Conservation (phyloP, 805 yeast genomes). For the Wickerhamomyces kurtzmanii region DNA sequence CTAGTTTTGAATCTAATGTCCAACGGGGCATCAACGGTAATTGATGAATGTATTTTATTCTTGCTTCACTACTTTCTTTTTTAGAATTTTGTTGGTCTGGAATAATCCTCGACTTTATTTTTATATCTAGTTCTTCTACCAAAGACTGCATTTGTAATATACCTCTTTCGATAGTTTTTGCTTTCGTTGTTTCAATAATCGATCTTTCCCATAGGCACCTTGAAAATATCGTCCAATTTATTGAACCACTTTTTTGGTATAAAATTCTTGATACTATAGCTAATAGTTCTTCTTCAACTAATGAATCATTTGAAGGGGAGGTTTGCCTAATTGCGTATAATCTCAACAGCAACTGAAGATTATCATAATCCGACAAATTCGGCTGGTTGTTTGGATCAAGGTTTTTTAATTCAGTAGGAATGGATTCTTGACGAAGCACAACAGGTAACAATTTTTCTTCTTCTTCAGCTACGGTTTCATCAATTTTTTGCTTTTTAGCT, state of each 20-base stretch:
- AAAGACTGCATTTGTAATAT: slow-evolving; percentile 85
- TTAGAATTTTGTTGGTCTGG: slow-evolving; percentile 29
- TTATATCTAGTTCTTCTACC: slow-evolving; percentile 78
- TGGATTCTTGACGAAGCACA: slow-evolving; percentile 49
- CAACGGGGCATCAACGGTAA: slow-evolving; percentile 77
- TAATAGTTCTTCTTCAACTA: slow-evolving; percentile 75
- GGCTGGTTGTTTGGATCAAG: slow-evolving; percentile 85
- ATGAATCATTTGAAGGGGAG: slow-evolving; percentile 59
- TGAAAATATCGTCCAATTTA: slow-evolving; percentile 72
- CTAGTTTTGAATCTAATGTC: slow-evolving; percentile 73
- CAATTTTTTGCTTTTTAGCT: slow-evolving; percentile 25
- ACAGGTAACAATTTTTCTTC: slow-evolving; percentile 47
- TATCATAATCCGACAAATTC: slow-evolving; percentile 55
- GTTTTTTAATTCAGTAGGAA: slow-evolving; percentile 40
- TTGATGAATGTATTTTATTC: slow-evolving; percentile 64
- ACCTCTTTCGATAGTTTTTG: slow-evolving; percentile 90
- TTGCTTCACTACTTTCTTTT: slow-evolving; percentile 27
- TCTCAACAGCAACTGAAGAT: slow-evolving; percentile 63
- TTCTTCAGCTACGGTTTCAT: slow-evolving; percentile 25
- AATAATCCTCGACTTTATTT: slow-evolving; percentile 45
- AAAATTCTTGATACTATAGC: slow-evolving; percentile 71
- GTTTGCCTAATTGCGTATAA: slow-evolving; percentile 53
- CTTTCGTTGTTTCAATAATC: slow-evolving; percentile 63
- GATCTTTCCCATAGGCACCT: slow-evolving; percentile 89
- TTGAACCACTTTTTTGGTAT: slow-evolving; percentile 27